These are phyloP conservation scores for Fragilaria crotonensis DNA, from an alignment of 108 stramenopile genomes.

Conservation along the genomic window DNA sequence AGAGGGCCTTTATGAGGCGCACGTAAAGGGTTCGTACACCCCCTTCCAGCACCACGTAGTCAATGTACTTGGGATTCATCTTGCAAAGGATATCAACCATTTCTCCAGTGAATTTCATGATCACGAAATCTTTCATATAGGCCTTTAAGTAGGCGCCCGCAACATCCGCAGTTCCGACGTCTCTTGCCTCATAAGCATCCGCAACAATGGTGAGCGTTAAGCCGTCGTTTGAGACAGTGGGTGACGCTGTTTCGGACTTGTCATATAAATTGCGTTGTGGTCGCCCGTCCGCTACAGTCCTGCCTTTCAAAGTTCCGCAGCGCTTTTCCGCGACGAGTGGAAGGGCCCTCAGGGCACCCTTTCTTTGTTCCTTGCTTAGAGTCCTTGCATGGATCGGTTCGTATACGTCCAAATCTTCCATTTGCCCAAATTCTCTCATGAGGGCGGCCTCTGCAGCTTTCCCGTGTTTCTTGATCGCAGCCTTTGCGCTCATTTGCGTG, in stretches of 20 bases:
- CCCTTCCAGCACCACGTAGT: slow-evolving; percentile 8
- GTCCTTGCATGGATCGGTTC: slow-evolving; percentile 10
- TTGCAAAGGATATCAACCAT: slow-evolving; percentile 6
- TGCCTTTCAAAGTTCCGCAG: slow-evolving; percentile 9
- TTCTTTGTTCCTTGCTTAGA: slow-evolving; percentile 16
- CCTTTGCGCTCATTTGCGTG: not conserved
- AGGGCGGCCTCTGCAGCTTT: slow-evolving; percentile 20
- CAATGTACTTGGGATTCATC: slow-evolving; percentile 16
- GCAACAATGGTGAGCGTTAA: slow-evolving; percentile 23
- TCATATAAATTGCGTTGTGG: slow-evolving; percentile 21
- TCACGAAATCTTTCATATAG: slow-evolving; percentile 8
- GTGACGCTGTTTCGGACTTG: slow-evolving; percentile 26
- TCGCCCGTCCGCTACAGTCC: slow-evolving; percentile 26
- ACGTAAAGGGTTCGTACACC: slow-evolving; percentile 13
- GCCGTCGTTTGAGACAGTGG: slow-evolving; percentile 26
- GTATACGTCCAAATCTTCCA: slow-evolving; percentile 18
- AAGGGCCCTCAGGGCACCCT: slow-evolving; percentile 11
- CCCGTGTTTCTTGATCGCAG: not conserved
- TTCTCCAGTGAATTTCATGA: slow-evolving; percentile 9
- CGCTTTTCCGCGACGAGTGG: too few relatives aligned
- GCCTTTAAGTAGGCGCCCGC: slow-evolving; percentile 33
- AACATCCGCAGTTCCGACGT: slow-evolving; percentile 20
- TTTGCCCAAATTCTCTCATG: slow-evolving; percentile 29
- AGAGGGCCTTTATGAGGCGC: slow-evolving; percentile 15
- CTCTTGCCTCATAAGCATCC: slow-evolving; percentile 22